These are phyloP conservation scores for Tubosaeta sp. DNA, from an alignment of 768 basidiomycete genomes.

Conservation along the genomic window DNA sequence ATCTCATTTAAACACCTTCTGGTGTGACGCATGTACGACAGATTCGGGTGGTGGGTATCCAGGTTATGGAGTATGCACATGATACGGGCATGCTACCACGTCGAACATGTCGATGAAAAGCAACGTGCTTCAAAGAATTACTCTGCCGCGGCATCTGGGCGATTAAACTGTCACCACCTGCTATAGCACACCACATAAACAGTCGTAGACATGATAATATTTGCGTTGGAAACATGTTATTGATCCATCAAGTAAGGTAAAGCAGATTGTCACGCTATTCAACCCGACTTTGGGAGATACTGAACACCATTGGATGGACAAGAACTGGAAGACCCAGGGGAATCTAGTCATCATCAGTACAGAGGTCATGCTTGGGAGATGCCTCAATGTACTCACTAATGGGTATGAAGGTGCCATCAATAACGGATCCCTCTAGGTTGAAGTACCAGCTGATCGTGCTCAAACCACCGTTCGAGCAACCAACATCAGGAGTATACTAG, in stretches of 20 bases:
- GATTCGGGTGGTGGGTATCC: too few species aligned
- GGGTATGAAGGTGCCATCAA: slow-evolving; percentile 60
- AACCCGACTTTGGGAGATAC: slow-evolving; percentile 51
- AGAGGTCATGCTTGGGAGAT: not conserved
- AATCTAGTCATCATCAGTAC: slow-evolving; percentile 35
- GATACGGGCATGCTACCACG: too few species aligned
- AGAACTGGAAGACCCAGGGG: slow-evolving; percentile 40
- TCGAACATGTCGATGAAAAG: too few species aligned
- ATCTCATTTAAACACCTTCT: too few species aligned
- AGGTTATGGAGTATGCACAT: too few species aligned
- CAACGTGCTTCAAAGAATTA: too few species aligned
- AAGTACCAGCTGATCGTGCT: slow-evolving; percentile 58
- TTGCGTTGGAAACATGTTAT: not conserved
- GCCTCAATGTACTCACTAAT: slow-evolving; percentile 41
- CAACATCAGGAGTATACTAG: slow-evolving; percentile 47
- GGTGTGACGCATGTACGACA: too few species aligned
- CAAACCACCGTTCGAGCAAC: slow-evolving; percentile 39
- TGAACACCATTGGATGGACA: slow-evolving; percentile 57
- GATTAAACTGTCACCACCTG: too few species aligned
- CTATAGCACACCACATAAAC: too few species aligned
- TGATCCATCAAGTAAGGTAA: not conserved
- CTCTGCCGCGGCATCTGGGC: too few species aligned
- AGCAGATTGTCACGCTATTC: not conserved
- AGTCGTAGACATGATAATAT: too few species aligned
- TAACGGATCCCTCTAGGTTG: slow-evolving; percentile 58